Evolutionary conservation across 345 rosid genomes (phyloP).

Genomic region (Reutealis trisperma): DNA sequence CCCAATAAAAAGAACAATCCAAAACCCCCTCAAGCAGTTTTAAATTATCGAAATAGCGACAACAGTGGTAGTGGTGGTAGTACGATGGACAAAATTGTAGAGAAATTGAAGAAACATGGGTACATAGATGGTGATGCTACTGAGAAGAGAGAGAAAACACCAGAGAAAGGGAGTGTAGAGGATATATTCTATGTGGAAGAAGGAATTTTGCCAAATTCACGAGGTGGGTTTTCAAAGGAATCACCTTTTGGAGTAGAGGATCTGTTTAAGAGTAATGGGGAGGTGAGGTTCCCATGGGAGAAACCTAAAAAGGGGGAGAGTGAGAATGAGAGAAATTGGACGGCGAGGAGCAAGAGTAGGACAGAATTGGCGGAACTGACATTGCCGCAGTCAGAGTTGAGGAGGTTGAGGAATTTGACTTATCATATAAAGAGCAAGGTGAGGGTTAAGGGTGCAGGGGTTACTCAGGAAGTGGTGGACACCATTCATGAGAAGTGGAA

Average conservation of each 20-base stretch:
- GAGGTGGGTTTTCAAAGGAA: conserved; percentile 62
- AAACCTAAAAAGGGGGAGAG: conserved; percentile 37
- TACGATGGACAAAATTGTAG: conserved; percentile 83
- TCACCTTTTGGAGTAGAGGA: conserved; percentile 46
- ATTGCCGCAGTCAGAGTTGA: conserved; percentile 68
- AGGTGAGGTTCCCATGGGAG: conserved; percentile 89
- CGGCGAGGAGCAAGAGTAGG: conserved; percentile 56
- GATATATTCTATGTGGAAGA: conserved; percentile 71
- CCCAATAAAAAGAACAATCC: conserved; percentile 39
- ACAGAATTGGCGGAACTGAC: conserved; percentile 72
- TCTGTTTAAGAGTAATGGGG: conserved; percentile 45
- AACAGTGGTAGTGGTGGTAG: conserved; percentile 38
- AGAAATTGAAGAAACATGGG: conserved; percentile 73
- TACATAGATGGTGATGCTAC: conserved; percentile 45
- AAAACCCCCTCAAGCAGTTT: conserved; percentile 45
- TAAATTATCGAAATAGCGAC: conserved; percentile 43
- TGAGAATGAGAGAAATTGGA: conserved; percentile 46
- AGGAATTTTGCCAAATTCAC: conserved; percentile 56
- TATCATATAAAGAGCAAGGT: conserved; percentile 60
- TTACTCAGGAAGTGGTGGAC: conserved; percentile 72
- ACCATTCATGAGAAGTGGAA: conserved; percentile 78
- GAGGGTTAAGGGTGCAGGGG: conserved; percentile 64
- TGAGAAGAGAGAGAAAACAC: conserved; percentile 34
- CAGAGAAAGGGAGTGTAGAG: conserved; percentile 71
- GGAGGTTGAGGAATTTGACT: conserved; percentile 77